phyloP scores from a whole-genome alignment of 2,329 filamentous ascomycete genomes.

The Colletotrichum sp. region DNA sequence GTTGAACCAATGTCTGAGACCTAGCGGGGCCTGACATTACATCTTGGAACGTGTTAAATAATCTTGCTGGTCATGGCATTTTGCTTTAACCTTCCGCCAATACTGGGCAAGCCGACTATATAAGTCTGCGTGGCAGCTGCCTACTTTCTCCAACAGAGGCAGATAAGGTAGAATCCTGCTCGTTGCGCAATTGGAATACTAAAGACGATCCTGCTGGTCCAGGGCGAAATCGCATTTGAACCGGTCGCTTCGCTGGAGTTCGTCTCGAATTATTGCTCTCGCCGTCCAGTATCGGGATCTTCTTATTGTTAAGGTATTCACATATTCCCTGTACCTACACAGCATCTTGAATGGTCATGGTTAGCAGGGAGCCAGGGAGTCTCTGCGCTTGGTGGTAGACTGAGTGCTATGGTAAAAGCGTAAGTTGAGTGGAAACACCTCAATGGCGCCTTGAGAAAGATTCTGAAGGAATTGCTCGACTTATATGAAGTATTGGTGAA shows the following conservation, averaged over 20 bases:
- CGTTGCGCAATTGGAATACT: background rate
- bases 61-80: too few relatives aligned
- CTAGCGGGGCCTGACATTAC: accelerated
- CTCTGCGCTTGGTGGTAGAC: accelerated
- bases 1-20: background rate
- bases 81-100: too few relatives aligned
- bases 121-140: too few relatives aligned
- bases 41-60: too few relatives aligned
- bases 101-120: too few relatives aligned
- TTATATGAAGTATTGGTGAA: accelerated
- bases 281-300: background rate
- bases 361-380: background rate
- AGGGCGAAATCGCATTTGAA: too few relatives aligned
- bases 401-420: accelerated
- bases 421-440: too few relatives aligned
- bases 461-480: accelerated
- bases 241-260: accelerated
- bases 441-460: background rate
- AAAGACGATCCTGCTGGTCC: too few relatives aligned
- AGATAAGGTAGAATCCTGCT: too few relatives aligned
- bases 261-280: accelerated
- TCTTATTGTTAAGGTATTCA: background rate
- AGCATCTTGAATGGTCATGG: background rate
- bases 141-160: too few relatives aligned
- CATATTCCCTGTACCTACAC: accelerated